Base-by-base conservation (phyloP, 192 early-diverging fungal species). In the Coemansia sp. region DNA sequence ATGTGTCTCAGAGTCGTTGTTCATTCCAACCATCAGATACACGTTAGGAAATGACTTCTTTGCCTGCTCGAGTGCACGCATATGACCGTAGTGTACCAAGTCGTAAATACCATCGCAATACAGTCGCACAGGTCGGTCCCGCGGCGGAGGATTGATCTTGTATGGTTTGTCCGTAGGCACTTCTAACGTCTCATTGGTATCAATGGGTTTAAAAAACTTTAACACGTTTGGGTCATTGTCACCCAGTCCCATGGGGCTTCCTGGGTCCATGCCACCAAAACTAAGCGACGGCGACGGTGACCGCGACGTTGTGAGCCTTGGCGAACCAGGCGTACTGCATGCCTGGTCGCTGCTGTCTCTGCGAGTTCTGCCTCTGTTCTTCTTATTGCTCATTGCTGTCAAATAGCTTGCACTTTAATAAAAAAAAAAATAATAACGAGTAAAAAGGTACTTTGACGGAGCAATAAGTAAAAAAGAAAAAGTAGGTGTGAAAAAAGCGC, bases 81-180 rank as follows among this genome's bases (percentile, higher is more conserved):
- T 88, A 59, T 94, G 91, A 2, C 93, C 93, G 62, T 90, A 90
- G 71, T 94, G 91, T 64, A 93, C 89, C 69, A 92, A 68, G 76
- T 93, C 91, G 74, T 89, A 94, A 55, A 94, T 93, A 14, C 93
- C 93, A 80, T 94, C 93, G 69, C 88, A 91, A 78, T 94, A 94
- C 59, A 94, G 85, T 32, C 93, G 84, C 51, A 92, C 85, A 9
- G 88, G 87, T 23, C 88, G 85, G 76, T 87, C 88, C n/a, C 68
- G 78, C 33, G 88, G 89, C 51, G 89, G 85, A 64, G 82, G 57
- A 67, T 90, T 90, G 63, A 90, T 88, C 24, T 57, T 78, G 71
- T 85, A 88, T 53, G 73, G 76, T 61, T 67, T 71, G 78, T 64
- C 72, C 0, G 66, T 69, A 0, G 78, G 69, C 25, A 80, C 71